Evolutionary conservation across 177 flowering plant species (phyloP), one percentile per base, ranked within the genome.

Genomic region (Vitis hybrid): DNA sequence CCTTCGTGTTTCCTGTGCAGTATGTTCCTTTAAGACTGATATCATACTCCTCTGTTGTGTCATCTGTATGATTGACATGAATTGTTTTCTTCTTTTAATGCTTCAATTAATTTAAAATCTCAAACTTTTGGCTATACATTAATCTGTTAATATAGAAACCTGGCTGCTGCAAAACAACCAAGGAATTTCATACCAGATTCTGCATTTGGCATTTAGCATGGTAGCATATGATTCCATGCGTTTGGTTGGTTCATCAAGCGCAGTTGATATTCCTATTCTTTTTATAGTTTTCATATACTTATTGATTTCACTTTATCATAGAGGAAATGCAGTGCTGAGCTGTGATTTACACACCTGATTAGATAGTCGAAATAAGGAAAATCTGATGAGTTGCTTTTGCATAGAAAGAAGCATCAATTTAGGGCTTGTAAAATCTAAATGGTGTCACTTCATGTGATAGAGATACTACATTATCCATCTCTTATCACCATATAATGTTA

Each of bases 1-100:
- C 75, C 69, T 80, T 31, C 74, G 29, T 5, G 71, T 85, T 66
- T 67, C 73, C 19, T 86, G 89, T 67, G 81, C 77, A n/a, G 89
- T 86, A 81, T 50, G 86, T 54, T 54, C 76, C 50, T 18, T 45
- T 50, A 3, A 12, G 29, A 5, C 19, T 63, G 53, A 20, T 26
- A 0, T 13, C 57, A n/a, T 55, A 2, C 12, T 11, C 12, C 63
- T 18, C 20, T 59, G 39, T 29, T 9, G 45, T 0, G 4, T 9
- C 63, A 59, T 29, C 60, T 57, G 29, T 39, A 39, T 39, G 45
- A 13, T 15, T 62, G n/a, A 49, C 11, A 29, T 16, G 7, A 22
- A 26, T 31, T 9, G 12, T 66, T 31, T 26, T 31, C 19, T 49
- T 5, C 5, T 14, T 53, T 53, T 1, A 14, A 13, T 15, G 16